Evolutionary conservation across 768 basidiomycete species (phyloP).

Genomic region (Cyathus striatus): DNA sequence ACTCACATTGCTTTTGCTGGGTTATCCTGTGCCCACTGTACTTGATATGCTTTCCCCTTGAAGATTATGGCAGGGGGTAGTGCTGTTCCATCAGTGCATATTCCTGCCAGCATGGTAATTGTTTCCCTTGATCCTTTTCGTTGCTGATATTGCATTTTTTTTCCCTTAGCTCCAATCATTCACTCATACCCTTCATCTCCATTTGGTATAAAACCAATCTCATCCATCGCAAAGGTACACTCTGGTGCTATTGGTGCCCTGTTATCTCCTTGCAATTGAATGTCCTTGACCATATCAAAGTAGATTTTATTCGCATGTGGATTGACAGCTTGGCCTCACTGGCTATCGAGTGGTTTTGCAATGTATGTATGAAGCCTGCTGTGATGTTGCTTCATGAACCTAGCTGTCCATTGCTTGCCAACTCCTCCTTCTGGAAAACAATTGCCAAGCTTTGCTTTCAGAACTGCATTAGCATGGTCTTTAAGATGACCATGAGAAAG

Average conservation of each 20-base stretch:
- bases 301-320: constrained; percentile 24
- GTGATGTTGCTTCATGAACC: constrained; percentile 21
- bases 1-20: constrained; percentile 33
- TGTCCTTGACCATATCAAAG: constrained; percentile 25
- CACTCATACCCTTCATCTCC: constrained; percentile 13
- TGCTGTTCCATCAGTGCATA: constrained; percentile 31
- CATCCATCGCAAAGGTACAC: constrained; percentile 22
- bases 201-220: constrained; percentile 26
- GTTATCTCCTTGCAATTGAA: constrained; percentile 12
- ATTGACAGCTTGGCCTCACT: constrained; percentile 30
- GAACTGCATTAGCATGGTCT: constrained; percentile 26
- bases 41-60: constrained; percentile 29
- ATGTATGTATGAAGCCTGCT: constrained; percentile 21
- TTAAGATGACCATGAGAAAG: constrained; percentile 23
- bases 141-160: constrained; percentile 23
- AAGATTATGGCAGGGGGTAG: constrained; percentile 32
- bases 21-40: constrained; percentile 34
- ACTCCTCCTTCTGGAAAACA: constrained; percentile 23
- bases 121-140: constrained; percentile 21
- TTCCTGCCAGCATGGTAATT: constrained; percentile 28
- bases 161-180: constrained; percentile 20
- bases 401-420: constrained; percentile 29
- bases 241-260: too few relatives aligned
- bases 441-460: constrained; percentile 17
- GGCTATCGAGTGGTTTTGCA: constrained; percentile 25